Percentiles rank a stretch among this genome's conserved stretches.
phyloP scores from a whole-genome alignment of 2,329 filamentous ascomycete species.

The Chrysoporthe cubensis region DNA sequence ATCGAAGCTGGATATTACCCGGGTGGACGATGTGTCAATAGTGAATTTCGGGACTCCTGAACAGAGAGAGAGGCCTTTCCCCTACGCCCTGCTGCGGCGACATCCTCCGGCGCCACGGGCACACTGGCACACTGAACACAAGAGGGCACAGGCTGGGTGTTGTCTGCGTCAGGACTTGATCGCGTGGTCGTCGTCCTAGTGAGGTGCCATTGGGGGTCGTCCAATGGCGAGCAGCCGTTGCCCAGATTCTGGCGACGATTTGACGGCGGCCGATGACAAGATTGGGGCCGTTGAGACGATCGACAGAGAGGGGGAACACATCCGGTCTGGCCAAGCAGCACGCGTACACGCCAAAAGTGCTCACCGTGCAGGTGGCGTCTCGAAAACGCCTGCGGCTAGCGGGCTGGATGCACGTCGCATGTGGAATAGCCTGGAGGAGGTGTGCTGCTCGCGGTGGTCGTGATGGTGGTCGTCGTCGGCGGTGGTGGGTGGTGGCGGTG shows the following conservation, averaged over 20 bases:
- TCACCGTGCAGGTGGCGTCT: constrained; percentile 7
- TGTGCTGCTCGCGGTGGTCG: neutral
- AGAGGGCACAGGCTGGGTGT: constrained; percentile 5
- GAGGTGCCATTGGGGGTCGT: constrained; percentile 21
- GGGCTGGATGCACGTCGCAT: neutral
- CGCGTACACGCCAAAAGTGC: neutral
- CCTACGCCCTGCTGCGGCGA: neutral
- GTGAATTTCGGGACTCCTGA: neutral
- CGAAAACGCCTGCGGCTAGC: neutral
- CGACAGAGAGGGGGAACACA: constrained; percentile 19
- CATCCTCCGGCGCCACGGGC: neutral
- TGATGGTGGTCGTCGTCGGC: neutral
- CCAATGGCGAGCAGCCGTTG: constrained; percentile 19
- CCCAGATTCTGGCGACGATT: constrained; percentile 20
- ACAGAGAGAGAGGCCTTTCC: neutral
- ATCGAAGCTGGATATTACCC: neutral
- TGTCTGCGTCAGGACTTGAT: neutral
- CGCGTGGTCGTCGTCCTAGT: constrained; percentile 10
- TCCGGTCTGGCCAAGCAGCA: constrained; percentile 3
- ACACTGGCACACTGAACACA: neutral
- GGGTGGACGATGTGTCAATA: neutral
- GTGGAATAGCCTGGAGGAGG: neutral
- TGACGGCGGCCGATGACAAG: constrained; percentile 21
- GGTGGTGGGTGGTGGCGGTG: too few species aligned
- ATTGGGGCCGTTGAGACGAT: constrained; percentile 24